Conservation (phyloP, 2,329 filamentous ascomycete genomes). For the Bertia moriformis region DNA sequence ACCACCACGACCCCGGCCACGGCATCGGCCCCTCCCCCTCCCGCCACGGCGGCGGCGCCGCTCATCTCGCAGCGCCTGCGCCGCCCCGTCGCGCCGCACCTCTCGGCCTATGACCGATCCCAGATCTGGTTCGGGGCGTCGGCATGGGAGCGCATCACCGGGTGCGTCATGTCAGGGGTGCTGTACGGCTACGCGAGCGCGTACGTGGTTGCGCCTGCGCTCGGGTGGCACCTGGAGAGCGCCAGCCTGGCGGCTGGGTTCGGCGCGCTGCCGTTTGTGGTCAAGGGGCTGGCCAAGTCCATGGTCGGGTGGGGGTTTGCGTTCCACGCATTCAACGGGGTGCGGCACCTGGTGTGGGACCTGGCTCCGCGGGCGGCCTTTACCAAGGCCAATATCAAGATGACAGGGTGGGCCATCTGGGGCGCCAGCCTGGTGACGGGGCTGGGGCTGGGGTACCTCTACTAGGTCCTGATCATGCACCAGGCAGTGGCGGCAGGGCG, state of each 20-base stretch:
- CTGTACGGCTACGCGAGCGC: constrained; percentile 69
- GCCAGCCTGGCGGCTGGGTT: constrained; percentile 45
- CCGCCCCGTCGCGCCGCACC: constrained; percentile 74
- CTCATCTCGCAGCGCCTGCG: constrained; percentile 67
- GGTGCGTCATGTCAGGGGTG: constrained; percentile 51
- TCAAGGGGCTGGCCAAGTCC: constrained; percentile 43
- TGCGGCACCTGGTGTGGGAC: constrained; percentile 39
- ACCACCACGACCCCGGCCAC: not conserved
- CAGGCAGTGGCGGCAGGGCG: too few relatives aligned
- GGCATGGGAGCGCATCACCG: constrained; percentile 72
- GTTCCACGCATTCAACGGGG: constrained; percentile 40
- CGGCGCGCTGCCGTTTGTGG: constrained; percentile 39
- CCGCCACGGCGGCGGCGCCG: too few relatives aligned
- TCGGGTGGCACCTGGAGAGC: constrained; percentile 50
- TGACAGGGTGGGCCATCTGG: constrained; percentile 32
- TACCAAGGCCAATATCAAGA: constrained; percentile 27
- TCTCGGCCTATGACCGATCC: constrained; percentile 71
- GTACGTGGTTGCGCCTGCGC: constrained; percentile 66
- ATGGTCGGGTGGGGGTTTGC: constrained; percentile 41
- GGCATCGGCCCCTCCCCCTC: constrained; percentile 31
- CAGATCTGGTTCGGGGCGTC: constrained; percentile 71
- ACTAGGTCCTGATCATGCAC: not conserved
- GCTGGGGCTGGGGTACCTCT: constrained; percentile 26
- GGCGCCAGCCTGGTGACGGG: constrained; percentile 24
- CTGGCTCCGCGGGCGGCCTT: constrained; percentile 31